Base-by-base conservation (phyloP, 163 green algal genomes). In the Smithsoniella earleae region DNA sequence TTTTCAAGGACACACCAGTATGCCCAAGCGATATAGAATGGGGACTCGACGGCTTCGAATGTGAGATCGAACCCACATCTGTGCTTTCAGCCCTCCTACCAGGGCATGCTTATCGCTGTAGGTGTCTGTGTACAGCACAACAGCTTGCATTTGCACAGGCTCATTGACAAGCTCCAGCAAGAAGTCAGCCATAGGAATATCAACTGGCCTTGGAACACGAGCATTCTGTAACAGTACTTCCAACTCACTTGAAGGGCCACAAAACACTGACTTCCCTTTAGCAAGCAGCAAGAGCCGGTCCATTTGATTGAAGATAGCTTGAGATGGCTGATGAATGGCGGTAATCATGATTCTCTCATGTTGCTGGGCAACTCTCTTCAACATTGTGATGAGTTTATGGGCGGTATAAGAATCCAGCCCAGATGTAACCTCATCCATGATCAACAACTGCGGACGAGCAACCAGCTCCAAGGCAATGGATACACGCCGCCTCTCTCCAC, bases 361-460 rank as follows among this genome's bases (percentile, higher is more conserved):
- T 4, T 55, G 25, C 10, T n/a, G 30, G 28, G 64, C 64, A 28
- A 74, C 55, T 0, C 20, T 33, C 64, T 54, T 74, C 36, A 55
- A 13, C 36, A 54, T 55, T 36, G 4, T 8, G 10, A 37, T 27
- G 4, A 86, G 76, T 22, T 69, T 76, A 22, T 65, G 54, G 0
- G 82, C 82, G 2, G 77, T 79, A 74, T 79, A 84, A 54, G 66
- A 81, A 75, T 86, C 82, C 16, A 86, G 77, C 18, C 82, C 81
- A 30, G 54, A 79, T 36, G 82, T 87, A 36, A 82, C 81, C 66
- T 87, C 82, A 62, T 87, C 82, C 80, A 86, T 77, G 44, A 77
- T 45, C 58, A 80, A 34, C 28, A 80, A 37, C 73, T 79, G 2
- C 64, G 77, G 38, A 76, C 74, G 27, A 45, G 77, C 73, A 34